Percentiles rank a stretch among this genome's conserved stretches.
These are phyloP conservation scores for Dictyostelium intermedium DNA, from an alignment of 78 protist genomes.

Conservation along the genomic window DNA sequence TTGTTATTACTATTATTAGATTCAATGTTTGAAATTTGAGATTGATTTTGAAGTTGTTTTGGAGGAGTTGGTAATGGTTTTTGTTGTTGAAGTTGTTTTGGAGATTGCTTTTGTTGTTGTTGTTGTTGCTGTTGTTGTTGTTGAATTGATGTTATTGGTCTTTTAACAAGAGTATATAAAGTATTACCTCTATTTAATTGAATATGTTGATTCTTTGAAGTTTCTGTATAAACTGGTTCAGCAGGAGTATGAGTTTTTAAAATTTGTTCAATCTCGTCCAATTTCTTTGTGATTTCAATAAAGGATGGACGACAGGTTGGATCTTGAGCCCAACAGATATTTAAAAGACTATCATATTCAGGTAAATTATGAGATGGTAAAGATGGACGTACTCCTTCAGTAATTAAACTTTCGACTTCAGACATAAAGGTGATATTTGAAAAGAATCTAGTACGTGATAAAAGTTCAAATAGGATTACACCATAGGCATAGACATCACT, in stretches of 20 bases:
- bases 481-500: constrained; percentile 78
- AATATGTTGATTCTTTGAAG: background rate
- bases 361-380: constrained; percentile 29
- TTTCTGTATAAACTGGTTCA: background rate
- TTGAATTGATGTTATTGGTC: background rate
- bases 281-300: background rate
- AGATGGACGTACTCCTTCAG: constrained; percentile 74
- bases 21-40: background rate
- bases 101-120: background rate
- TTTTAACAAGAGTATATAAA: background rate
- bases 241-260: background rate
- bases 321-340: constrained; percentile 65
- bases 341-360: constrained; percentile 23
- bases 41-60: background rate
- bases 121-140: background rate
- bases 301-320: constrained; percentile 52
- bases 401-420: constrained; percentile 46
- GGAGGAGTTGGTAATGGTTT: constrained; percentile 2
- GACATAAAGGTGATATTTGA: constrained; percentile 58
- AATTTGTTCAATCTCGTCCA: constrained; percentile 36
- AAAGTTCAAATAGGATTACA: constrained; percentile 59
- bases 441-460: constrained; percentile 38
- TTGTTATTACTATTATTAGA: background rate
- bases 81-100: background rate
- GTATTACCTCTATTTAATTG: background rate